Base-by-base conservation (phyloP, 345 rosid species). In the Tarenaya hassleriana region DNA sequence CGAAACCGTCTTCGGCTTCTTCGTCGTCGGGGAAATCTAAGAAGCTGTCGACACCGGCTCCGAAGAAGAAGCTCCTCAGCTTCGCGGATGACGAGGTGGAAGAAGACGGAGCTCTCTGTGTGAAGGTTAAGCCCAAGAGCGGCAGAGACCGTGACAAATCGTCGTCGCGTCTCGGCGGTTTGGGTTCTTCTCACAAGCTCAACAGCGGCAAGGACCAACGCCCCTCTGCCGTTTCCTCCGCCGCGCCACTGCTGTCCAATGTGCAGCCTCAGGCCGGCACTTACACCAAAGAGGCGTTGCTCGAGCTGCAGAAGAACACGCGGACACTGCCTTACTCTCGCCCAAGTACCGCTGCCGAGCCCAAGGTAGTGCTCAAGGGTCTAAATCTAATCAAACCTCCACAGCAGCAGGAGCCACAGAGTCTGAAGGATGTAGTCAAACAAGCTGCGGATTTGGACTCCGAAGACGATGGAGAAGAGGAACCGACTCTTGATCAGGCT, bases 231-330 rank as follows among this genome's bases (percentile, higher is more conserved):
- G 15, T 69, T 35, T 50, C 64, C 4, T 55, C 75, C 16, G 19
- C 75, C n/a, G 37, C 71, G 2, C 12, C 72, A 50, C 37, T 73
- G 5, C 61, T 71, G 16, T 84, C 92, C 47, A 84, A 87, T 58
- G 94, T 88, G 41, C 77, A 67, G 52, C 87, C 97, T 3, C 97
- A 83, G 57, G 92, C 92, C 2, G 96, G 98, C 1, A 69, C 81
- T 63, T 91, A 91, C 65, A 82, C 98, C 12, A 82, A 76, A 67
- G 98, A 91, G 68, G 82, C 87, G 10, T 73, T 91, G 11, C 95
- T 81, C 16, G 92, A 91, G 78, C 96, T 91, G 34, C 91, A 78
- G n/a, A 86, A 72, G 75, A 82, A 82, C 59, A 83, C 86, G 10
- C 77, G 79, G 43, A 78, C 80, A 51, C 79, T 86, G n/a, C 80